A percentile compares a stretch with the other conserved stretches of the same genome.
Conservation (phyloP, 768 basidiomycete species). For the Solioccasus polychromus region DNA sequence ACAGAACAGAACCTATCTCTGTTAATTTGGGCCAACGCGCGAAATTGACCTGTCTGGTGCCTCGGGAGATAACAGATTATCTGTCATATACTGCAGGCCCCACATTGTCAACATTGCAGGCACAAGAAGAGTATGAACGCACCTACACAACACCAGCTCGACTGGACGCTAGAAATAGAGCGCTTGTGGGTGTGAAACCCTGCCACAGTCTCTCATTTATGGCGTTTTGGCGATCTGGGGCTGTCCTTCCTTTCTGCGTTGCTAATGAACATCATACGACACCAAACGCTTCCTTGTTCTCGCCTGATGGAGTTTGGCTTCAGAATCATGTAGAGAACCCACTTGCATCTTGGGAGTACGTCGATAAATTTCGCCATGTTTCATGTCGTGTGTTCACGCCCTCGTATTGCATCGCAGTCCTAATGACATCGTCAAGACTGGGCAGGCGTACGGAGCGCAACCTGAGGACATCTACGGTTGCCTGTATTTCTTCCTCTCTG, state of each 20-base stretch:
- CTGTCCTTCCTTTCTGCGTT: slow-evolving; percentile 45
- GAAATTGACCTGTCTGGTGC: slow-evolving; percentile 22
- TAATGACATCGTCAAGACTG: slow-evolving; percentile 36
- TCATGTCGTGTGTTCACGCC: not conserved
- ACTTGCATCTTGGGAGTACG: slow-evolving; percentile 48
- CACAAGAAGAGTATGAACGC: slow-evolving; percentile 30
- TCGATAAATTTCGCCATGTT: not conserved
- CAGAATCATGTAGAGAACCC: slow-evolving; percentile 35
- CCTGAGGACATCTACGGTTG: slow-evolving; percentile 46
- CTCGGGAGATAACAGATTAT: slow-evolving; percentile 24
- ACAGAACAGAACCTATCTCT: slow-evolving; percentile 15
- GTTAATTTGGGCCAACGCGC: slow-evolving; percentile 11
- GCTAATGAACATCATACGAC: slow-evolving; percentile 33
- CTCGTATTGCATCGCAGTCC: slow-evolving; percentile 28
- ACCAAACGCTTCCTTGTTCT: slow-evolving; percentile 45
- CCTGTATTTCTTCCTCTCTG: slow-evolving; percentile 43
- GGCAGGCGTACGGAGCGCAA: slow-evolving; percentile 33
- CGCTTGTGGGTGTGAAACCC: slow-evolving; percentile 35
- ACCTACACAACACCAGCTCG: slow-evolving; percentile 33
- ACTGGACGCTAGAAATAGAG: slow-evolving; percentile 41
- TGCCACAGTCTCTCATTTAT: slow-evolving; percentile 41
- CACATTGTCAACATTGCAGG: slow-evolving; percentile 16
- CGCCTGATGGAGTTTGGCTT: slow-evolving; percentile 43
- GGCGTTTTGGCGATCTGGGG: slow-evolving; percentile 38
- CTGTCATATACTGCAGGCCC: slow-evolving; percentile 28